Evolutionary conservation across 129 eudicot genomes (phyloP).

Genomic region (Saposhnikovia divaricata): DNA sequence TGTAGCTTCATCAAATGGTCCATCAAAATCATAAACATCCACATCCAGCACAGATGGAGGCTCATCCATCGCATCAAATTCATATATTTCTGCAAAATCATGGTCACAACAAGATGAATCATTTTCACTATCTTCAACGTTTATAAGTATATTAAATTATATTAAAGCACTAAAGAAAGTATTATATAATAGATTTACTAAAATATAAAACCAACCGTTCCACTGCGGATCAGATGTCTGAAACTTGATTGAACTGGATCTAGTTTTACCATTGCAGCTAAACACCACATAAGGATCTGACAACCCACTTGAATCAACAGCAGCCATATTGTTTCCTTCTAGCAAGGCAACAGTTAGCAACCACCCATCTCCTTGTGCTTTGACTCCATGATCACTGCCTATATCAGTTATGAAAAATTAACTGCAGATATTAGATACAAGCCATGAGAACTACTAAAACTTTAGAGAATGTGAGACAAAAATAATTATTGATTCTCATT

Average conservation of each 20-base stretch:
- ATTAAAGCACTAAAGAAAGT: not conserved
- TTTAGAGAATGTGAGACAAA: not conserved
- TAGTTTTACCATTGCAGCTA: slow-evolving; percentile 82
- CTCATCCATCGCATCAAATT: slow-evolving; percentile 98
- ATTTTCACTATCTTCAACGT: not conserved
- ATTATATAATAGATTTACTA: not conserved
- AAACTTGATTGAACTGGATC: slow-evolving; percentile 92
- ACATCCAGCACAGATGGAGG: slow-evolving; percentile 85
- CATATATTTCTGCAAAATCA: slow-evolving; percentile 74
- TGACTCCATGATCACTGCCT: slow-evolving; percentile 95
- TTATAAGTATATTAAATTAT: not conserved
- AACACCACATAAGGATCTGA: slow-evolving; percentile 96
- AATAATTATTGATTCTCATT: not conserved
- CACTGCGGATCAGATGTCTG: slow-evolving; percentile 87
- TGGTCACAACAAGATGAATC: not conserved
- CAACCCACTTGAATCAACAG: slow-evolving; percentile 66
- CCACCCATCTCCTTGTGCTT: slow-evolving; percentile 98
- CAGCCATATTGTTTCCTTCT: slow-evolving; percentile 78
- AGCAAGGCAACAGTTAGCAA: slow-evolving; percentile 86
- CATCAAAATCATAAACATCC: slow-evolving; percentile 96
- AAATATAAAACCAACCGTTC: slow-evolving; percentile 50
- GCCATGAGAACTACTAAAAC: not conserved
- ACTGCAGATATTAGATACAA: not conserved
- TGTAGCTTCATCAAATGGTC: slow-evolving; percentile 93
- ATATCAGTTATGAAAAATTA: not conserved